Evolutionary conservation across 2,329 filamentous ascomycete genomes (phyloP).

Genomic region (Aspergillus brunneoviolaceus): DNA sequence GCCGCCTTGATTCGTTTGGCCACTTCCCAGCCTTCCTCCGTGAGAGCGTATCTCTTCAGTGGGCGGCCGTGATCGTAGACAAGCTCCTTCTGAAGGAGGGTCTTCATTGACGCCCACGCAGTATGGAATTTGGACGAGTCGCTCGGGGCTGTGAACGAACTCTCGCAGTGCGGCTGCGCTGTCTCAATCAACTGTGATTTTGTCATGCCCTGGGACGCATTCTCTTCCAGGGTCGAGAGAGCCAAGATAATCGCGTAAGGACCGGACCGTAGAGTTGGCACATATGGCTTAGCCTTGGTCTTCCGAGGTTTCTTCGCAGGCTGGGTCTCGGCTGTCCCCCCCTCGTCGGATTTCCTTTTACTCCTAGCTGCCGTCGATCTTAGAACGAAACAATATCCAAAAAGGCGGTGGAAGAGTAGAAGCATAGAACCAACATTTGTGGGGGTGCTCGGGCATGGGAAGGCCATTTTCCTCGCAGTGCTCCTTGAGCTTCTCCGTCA

Average conservation of each 20-base stretch:
- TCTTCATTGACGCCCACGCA: conserved; percentile 82
- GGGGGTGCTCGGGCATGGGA: conserved; percentile 63
- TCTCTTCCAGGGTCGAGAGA: conserved; percentile 60
- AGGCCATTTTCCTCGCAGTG: conserved; percentile 67
- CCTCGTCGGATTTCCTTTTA: conserved; percentile 33
- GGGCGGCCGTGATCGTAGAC: conserved; percentile 71
- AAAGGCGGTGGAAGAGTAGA: no score
- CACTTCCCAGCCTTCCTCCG: conserved; percentile 76
- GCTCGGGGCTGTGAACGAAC: conserved; percentile 67
- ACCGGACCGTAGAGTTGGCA: conserved; percentile 71
- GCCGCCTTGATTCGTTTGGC: conserved; percentile 63
- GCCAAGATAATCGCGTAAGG: conserved; percentile 71
- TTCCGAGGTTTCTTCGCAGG: conserved; percentile 57
- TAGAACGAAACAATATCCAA: conserved; percentile 2
- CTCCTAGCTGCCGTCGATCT: conserved; percentile 24
- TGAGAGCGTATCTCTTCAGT: conserved; percentile 66
- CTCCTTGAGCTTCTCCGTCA: conserved; percentile 57
- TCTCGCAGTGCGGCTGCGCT: conserved; percentile 70
- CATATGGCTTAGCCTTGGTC: conserved; percentile 64
- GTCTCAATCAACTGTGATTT: conserved; percentile 67
- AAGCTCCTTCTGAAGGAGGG: conserved; percentile 68
- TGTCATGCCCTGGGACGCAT: conserved; percentile 58
- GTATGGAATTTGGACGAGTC: conserved; percentile 72
- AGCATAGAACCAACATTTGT: conserved; percentile 32
- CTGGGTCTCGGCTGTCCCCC: conserved; percentile 32